Percentiles rank a stretch among this genome's conserved stretches.
Conservation (phyloP, 2,329 filamentous ascomycete species). For the Cryphonectria radicalis region DNA sequence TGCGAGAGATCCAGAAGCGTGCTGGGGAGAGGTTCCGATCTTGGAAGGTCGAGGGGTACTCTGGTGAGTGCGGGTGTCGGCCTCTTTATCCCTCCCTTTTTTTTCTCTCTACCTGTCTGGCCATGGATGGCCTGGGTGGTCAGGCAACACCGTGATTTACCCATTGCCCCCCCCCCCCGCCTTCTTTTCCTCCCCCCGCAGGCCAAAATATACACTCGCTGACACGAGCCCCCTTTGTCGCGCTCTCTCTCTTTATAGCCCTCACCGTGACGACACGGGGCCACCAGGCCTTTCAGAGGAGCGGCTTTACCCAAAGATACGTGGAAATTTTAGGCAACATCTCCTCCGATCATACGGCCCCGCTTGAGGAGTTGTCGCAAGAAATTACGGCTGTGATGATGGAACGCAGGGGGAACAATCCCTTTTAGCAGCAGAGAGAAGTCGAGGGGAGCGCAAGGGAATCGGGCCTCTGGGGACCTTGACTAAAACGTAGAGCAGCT, state of each 20-base stretch:
- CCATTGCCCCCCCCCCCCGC: background rate
- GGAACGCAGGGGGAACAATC: constrained; percentile 13
- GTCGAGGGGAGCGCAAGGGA: background rate
- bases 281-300: constrained; percentile 22
- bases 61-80: constrained; percentile 11
- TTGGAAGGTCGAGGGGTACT: constrained; percentile 21
- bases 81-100: background rate
- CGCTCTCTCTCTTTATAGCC: constrained; percentile 5
- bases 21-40: background rate
- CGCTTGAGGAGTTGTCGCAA: background rate
- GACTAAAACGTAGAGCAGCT: background rate
- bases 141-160: background rate
- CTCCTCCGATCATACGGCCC: background rate
- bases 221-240: background rate
- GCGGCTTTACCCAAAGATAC: constrained; percentile 17
- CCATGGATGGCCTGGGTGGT: background rate
- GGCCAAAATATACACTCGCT: background rate
- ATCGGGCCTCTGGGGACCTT: background rate
- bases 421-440: background rate
- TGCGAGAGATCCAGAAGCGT: constrained; percentile 21
- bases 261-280: constrained; percentile 23
- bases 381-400: constrained; percentile 20
- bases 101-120: background rate
- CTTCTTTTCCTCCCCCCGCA: too few species aligned
- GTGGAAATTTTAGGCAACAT: background rate